Evolutionary conservation across 2,329 filamentous ascomycete genomes (phyloP), one percentile per base, ranked within the genome.

Genomic region (Sclerotinia glacialis): DNA sequence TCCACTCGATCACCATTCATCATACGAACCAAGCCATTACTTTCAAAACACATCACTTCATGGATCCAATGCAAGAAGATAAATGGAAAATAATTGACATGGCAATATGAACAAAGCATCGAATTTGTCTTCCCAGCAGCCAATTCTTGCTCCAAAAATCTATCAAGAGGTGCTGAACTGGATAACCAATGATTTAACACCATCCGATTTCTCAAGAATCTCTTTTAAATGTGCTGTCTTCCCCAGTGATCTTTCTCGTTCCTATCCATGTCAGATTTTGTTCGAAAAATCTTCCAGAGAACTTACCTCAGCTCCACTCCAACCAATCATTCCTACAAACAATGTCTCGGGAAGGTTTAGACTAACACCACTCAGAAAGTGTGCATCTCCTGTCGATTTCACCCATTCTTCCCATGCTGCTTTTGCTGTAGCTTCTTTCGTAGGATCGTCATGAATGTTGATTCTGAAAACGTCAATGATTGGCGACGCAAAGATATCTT

Each of bases 271-370:
- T 63, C 26, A 63, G 60, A 54, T 18, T 6, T 42, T 42, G 12
- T 14, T 28, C 18, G 3, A 21, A 12, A 12, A 4, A 16, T 18
- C 16, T 28, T 5, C 3, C 18, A 40, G 16, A 21, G 9, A 2
- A n/a, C 63, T 50, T 52, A 59, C 63, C 9, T 65, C 53, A n/a
- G 28, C 18, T 40, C 53, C 46, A 34, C 55, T 47, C 63, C 63
- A 65, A 11, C 53, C 53, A 21, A 59, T 28, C 53, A 59, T 44
- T 42, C 63, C 63, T 6, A 65, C 0, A 31, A 65, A 65, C 0
- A 8, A 11, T 42, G 23, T 59, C 34, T 50, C 63, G 3, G 55
- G n/a, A 23, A 65, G 31, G 21, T 65, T 65, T 9, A 65, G 4
- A 23, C 63, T 65, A 5, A 65, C 31, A 49, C 54, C 63, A 50